These are phyloP conservation scores for Cryphonectria nitschkei DNA, from an alignment of 2,329 filamentous ascomycete genomes.

Conservation along the genomic window DNA sequence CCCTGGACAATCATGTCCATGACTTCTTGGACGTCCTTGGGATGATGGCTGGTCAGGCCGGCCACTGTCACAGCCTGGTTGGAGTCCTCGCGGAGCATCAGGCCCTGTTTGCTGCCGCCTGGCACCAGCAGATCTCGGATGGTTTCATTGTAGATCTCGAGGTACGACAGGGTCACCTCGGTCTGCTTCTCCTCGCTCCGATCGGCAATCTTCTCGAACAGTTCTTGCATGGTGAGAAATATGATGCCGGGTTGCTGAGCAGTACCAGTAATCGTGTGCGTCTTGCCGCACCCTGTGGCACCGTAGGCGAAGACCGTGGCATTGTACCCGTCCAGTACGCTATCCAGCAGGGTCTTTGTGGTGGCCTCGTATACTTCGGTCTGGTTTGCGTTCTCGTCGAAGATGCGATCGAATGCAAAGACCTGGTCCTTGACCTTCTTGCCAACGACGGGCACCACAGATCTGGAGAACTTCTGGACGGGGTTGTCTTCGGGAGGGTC, in stretches of 20 bases:
- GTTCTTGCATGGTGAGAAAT: slow-evolving; percentile 97
- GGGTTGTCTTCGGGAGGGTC: slow-evolving; percentile 95
- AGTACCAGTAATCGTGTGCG: slow-evolving; percentile 94
- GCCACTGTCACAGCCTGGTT: slow-evolving; percentile 91
- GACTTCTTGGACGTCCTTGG: slow-evolving; percentile 89
- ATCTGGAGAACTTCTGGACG: slow-evolving; percentile 83
- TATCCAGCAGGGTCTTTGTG: slow-evolving; percentile 87
- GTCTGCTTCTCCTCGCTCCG: slow-evolving; percentile 83
- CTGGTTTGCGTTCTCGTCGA: slow-evolving; percentile 93
- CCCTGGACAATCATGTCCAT: slow-evolving; percentile 99
- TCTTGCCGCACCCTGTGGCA: slow-evolving; percentile 97
- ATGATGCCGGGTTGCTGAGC: slow-evolving; percentile 94
- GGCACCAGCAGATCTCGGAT: slow-evolving; percentile 94
- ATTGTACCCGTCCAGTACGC: slow-evolving; percentile 96
- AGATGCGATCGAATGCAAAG: slow-evolving; percentile 94
- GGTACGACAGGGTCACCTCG: slow-evolving; percentile 89
- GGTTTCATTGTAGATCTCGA: slow-evolving; percentile 99
- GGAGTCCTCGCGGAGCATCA: slow-evolving; percentile 93
- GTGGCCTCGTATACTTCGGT: slow-evolving; percentile 95
- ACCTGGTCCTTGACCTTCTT: slow-evolving; percentile 97
- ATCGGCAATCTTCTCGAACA: slow-evolving; percentile 95
- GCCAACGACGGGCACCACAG: slow-evolving; percentile 74
- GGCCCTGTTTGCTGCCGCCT: slow-evolving; percentile 76
- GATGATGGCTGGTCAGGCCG: slow-evolving; percentile 88
- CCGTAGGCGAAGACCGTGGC: slow-evolving; percentile 98